Evolutionary conservation across 169 alveolate genomes (phyloP).

Genomic region (Plasmodium reichenowi): DNA sequence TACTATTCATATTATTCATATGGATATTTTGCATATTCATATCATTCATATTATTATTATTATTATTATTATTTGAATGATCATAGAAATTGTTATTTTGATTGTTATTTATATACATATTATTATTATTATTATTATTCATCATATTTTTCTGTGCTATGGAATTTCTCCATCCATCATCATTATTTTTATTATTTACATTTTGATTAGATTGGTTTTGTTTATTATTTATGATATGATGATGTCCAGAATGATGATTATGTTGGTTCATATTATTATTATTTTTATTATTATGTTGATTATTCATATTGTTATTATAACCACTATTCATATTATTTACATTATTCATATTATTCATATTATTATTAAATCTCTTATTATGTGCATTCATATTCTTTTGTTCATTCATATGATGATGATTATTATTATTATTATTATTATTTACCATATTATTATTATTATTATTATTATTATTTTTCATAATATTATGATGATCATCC

Average conservation of each 20-base stretch:
- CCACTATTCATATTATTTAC: neutral
- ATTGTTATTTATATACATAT: conserved; percentile 2
- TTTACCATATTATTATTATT: neutral
- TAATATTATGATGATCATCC: conserved; percentile 4
- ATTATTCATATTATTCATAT: conserved; percentile 14
- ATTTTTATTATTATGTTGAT: no score
- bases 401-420: conserved; percentile 7
- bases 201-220: neutral
- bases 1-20: neutral
- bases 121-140: neutral
- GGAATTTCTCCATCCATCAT: conserved; percentile 37
- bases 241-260: neutral
- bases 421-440: neutral
- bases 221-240: neutral
- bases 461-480: neutral
- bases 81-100: no score
- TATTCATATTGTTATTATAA: neutral
- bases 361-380: neutral
- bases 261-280: no score
- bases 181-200: conserved; percentile 22
- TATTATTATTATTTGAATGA: neutral
- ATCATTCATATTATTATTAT: conserved; percentile 11
- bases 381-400: neutral
- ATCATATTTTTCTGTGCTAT: neutral
- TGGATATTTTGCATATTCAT: neutral